Evolutionary conservation across 73 alveolate species (phyloP), one percentile per base, ranked within the genome.

Genomic region (Symbiodinium natans): DNA sequence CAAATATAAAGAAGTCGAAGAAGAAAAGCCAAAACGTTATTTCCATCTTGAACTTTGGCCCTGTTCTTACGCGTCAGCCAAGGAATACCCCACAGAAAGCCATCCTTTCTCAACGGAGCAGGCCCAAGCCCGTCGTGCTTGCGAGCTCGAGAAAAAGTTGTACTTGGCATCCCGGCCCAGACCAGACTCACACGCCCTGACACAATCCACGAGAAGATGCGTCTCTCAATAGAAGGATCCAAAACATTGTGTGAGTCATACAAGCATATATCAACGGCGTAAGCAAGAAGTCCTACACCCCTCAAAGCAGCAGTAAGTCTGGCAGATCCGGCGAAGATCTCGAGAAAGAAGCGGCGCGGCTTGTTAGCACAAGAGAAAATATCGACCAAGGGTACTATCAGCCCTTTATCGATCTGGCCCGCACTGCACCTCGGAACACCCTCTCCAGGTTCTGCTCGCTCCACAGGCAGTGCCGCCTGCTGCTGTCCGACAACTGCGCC

Each of bases 111-210:
- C 48, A 88, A 63, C 13, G 95, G 95, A 39, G 46, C 52, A 59
- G 95, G 95, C 19, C 95, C 95, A 19, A 48, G 21, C 2, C 83
- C 83, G 41, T 86, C 93, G 10, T 33, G 3, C 15, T 33, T 46
- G 1, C 93, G 34, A 1, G 93, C 93, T 2, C 82, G 48, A 34
- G 83, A 52, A 34, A 86, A 48, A 46, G 83, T 86, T 10, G 82
- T 54, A 31, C 86, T 63, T 15, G 95, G 86, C 84, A 88, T 88
- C 1, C 95, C 95, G 29, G 40, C 9, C 84, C 95, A 63, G 0
- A 68, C 68, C 3, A 86, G 2, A 27, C n/a, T 9, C 36, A 88
- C 43, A 34, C 86, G 52, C 4, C 86, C 86, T 8, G 31, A 10
- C 39, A 31, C 39, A 19, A 88, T 2, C 25, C 2, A 41, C 25